Evolutionary conservation across 1,284 basidiomycete genomes (phyloP), one percentile per base, ranked within the genome.

Genomic region (Hymenochaete sp.): DNA sequence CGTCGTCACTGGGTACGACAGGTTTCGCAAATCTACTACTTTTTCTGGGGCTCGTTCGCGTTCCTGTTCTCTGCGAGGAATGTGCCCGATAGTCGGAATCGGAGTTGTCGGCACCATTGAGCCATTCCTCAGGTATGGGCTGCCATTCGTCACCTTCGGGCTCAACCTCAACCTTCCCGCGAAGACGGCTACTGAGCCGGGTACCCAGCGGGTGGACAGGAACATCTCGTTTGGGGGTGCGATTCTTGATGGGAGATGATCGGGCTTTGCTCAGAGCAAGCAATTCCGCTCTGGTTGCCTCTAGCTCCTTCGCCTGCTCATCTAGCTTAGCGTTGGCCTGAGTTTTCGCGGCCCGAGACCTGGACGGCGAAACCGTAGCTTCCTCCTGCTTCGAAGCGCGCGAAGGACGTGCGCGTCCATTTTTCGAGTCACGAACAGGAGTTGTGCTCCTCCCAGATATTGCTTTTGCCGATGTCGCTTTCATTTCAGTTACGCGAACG

Each of bases 61-160:
- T 43, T 36, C 14, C 26, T 33, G 36, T 26, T 33, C n/a, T 18
- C 4, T 42, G 37, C 22, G 7, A 51, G 44, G 3, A 45, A n/a
- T n/a, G n/a, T n/a, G n/a, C n/a, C n/a, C n/a, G n/a, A n/a, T n/a
- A n/a, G n/a, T n/a, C n/a, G n/a, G 33, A 40, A 39, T 42, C 16
- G 8, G 48, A 46, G 21, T 52, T 50, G 38, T 36, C 47, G 40
- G 40, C 45, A 13, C 64, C 65, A 28, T 64, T 56, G 48, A 87
- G 55, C 84, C 85, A 87, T 55, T 85, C 86, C 3, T 79, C 72
- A 0, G 86, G 86, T 26, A 89, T 70, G 49, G 73, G 67, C 60
- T 89, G 82, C 85, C 86, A 89, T 54, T 77, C 82, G 1, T 79
- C 79, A 7, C 79, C 76, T 32, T 68, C 66, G 16, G 43, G 46